phyloP scores from a whole-genome alignment of 352 stramenopile species.

The Albugo candida region DNA sequence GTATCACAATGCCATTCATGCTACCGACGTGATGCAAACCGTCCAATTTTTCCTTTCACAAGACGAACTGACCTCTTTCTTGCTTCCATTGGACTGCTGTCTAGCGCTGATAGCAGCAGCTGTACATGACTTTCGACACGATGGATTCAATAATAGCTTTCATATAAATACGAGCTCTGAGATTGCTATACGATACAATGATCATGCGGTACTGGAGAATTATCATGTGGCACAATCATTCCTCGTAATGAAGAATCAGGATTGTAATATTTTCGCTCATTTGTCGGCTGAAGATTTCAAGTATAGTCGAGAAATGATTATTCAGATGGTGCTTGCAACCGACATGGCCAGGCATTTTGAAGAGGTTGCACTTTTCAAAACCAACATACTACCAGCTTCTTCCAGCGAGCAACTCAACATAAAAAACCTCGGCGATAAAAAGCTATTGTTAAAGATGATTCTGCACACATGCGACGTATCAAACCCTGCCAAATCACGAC shows the following conservation, averaged over 20 bases:
- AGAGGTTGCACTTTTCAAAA: conserved; percentile 74
- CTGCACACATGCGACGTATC: conserved; percentile 88
- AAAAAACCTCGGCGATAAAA: conserved; percentile 74
- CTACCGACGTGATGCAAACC: conserved; percentile 78
- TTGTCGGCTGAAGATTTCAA: conserved; percentile 63
- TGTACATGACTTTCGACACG: conserved; percentile 82
- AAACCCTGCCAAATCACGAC: conserved; percentile 80
- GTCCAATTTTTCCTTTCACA: conserved; percentile 74
- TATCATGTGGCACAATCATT: conserved; percentile 80
- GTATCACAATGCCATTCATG: conserved; percentile 82
- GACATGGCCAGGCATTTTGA: conserved; percentile 84
- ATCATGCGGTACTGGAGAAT: conserved; percentile 77
- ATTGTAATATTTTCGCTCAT: conserved; percentile 70
- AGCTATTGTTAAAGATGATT: conserved; percentile 79
- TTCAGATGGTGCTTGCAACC: conserved; percentile 79
- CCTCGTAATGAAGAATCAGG: conserved; percentile 72
- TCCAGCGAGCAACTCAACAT: conserved; percentile 42
- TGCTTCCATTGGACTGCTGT: conserved; percentile 54
- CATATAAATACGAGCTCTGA: conserved; percentile 73
- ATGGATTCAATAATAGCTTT: conserved; percentile 82
- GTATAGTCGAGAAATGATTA: conserved; percentile 75
- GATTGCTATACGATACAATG: conserved; percentile 77
- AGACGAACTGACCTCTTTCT: conserved; percentile 41
- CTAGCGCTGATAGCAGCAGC: conserved; percentile 54
- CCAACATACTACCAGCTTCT: conserved; percentile 49